Conservation (phyloP, 2,329 filamentous ascomycete genomes). For the Colletotrichum somersetense region DNA sequence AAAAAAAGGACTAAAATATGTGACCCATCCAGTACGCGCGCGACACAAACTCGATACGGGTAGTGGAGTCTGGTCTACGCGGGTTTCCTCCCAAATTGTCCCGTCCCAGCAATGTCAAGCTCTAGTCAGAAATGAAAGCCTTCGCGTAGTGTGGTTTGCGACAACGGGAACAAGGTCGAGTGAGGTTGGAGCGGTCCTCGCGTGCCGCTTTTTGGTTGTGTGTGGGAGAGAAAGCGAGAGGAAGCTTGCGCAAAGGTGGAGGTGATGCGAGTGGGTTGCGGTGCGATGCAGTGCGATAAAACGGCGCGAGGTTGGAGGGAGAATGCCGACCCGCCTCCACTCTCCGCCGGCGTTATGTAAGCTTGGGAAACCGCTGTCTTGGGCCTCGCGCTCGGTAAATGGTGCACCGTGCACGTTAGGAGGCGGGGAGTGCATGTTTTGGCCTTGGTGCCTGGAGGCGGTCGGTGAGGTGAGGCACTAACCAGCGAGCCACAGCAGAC, state of each 20-base stretch:
- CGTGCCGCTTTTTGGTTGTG: constrained; percentile 37
- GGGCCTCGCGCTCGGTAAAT: constrained; percentile 23
- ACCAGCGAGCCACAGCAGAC: not conserved
- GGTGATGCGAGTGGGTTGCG: constrained; percentile 37
- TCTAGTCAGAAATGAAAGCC: not conserved
- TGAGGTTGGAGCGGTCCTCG: constrained; percentile 18
- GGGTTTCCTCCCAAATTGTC: constrained; percentile 27
- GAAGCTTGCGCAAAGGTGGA: constrained; percentile 42
- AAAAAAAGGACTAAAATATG: constrained; percentile 40
- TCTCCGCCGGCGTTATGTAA: constrained; percentile 26
- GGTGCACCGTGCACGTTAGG: not conserved
- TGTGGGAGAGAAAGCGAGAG: constrained; percentile 23
- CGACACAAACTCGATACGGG: constrained; percentile 26
- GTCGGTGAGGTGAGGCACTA: not conserved
- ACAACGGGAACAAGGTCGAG: constrained; percentile 19
- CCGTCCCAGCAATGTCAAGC: constrained; percentile 19
- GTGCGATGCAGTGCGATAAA: constrained; percentile 37
- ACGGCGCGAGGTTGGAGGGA: constrained; percentile 41
- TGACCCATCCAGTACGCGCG: constrained; percentile 40
- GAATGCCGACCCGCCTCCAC: constrained; percentile 40
- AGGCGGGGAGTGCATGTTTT: not conserved
- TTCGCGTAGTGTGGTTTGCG: constrained; percentile 26
- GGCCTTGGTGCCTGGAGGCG: constrained; percentile 1
- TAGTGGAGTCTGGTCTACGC: constrained; percentile 23
- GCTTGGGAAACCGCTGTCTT: constrained; percentile 16